Evolutionary conservation across 2,329 filamentous ascomycete genomes (phyloP), one percentile per base, ranked within the genome.

Genomic region (Epichloe hybrida): DNA sequence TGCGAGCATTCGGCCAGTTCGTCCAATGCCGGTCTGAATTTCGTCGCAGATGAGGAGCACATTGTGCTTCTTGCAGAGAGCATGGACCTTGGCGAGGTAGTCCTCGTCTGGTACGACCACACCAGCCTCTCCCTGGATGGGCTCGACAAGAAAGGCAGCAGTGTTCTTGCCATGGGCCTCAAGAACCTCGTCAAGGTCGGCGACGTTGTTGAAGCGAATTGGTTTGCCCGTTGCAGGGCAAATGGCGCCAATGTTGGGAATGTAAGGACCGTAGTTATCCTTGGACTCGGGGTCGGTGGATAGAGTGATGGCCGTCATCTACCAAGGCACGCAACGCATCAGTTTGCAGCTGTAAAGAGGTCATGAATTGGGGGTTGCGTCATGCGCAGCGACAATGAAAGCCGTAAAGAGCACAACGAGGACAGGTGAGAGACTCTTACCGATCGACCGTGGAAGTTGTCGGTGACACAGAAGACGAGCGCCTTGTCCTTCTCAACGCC

Each of bases 381-480:
- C 41, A 15, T 43, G 11, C 41, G 21, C 41, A 31, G 23, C 23
- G 41, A 23, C 21, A 7, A 34, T 9, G 21, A 9, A 13, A 15
- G 21, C 20, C 41, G 23, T 4, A 17, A 17, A 23, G 41, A 12
- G 20, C 17, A 3, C 35, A 27, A 23, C 40, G 51, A 7, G 46
- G 27, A 53, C 49, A 72, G 17, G 20, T 8, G 31, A 4, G 5
- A 31, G 23, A 31, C 20, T 27, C 84, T 69, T 76, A 93, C 88
- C 51, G 93, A 97, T 61, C 91, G 80, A 58, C 91, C 91, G 70
- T 98, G 91, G 72, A 97, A 98, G 75, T 96, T 97, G 71, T 95
- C 88, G 49, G 83, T 73, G 38, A 85, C 90, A 58, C 83, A 84
- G 65, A 97, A 86, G 38, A 97, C 79, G 56, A 93, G 68, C 8